Base-by-base conservation (phyloP, 352 stramenopile genomes). In the Pythium phragmitis region DNA sequence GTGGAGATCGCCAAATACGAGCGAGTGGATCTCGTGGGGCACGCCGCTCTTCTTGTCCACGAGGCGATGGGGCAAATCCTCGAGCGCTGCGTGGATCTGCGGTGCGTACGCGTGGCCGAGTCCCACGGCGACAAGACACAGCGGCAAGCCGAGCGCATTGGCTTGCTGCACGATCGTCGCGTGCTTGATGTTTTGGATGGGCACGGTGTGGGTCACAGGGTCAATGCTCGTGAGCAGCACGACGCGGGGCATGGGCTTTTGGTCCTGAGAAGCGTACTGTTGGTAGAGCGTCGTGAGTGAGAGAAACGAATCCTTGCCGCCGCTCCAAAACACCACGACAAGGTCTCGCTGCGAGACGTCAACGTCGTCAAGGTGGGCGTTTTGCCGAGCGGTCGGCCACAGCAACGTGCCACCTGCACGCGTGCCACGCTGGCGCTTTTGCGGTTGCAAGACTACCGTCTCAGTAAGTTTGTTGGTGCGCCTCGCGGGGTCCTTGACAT, bases 1-100 rank as follows among this genome's bases (percentile, higher is more conserved):
- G 70, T 97, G 87, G n/a, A 97, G 69, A 71, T 97, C 90, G 17
- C 90, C 90, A 72, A 96, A 95, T 16, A 87, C 86, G 7, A 97
- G 67, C 28, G 67, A 59, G 5, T 66, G 68, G 45, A 96, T 75
- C 7, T 7, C 28, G 13, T 68, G 49, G 6, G 51, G 57, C 3
- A 36, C 51, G 36, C 70, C 67, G 3, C 34, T 39, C 14, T 63
- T 65, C 23, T 49, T 57, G 49, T 69, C 74, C 4, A 63, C 58
- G 2, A 71, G 55, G 19, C 50, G 51, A 33, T 45, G 19, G 2
- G 76, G 67, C 7, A 88, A 61, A 7, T 77, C 63, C 6, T 34
- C 11, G 14, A 88, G 47, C 23, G 74, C 76, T 1, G 34, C 62
- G 6, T 67, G 28, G 14, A 88, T 62, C 49, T 71, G 62, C 9